phyloP scores from a whole-genome alignment of 495 filamentous ascomycete genomes.

The Hypoxylon fragiforme region DNA sequence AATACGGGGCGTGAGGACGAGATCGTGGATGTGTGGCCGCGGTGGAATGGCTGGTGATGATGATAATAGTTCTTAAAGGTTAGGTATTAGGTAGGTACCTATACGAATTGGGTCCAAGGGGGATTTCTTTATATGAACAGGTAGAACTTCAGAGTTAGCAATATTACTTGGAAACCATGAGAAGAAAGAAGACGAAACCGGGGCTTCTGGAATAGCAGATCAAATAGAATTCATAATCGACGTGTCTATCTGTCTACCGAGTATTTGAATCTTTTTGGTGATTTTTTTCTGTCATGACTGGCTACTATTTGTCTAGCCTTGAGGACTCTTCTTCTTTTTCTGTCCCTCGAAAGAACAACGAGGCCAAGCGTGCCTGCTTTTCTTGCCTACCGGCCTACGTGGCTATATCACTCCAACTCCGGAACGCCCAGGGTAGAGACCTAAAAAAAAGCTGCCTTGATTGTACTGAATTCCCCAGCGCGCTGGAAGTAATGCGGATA shows the following conservation, averaged over 20 bases:
- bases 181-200: too few relatives aligned
- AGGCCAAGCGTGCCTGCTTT: constrained; percentile 11
- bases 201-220: too few relatives aligned
- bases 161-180: too few relatives aligned
- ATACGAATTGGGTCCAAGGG: too few relatives aligned
- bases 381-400: background rate
- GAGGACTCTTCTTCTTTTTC: background rate
- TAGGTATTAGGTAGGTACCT: too few relatives aligned
- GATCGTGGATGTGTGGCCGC: constrained; percentile 71
- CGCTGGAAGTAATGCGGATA: background rate
- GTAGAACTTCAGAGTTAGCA: too few relatives aligned
- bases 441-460: background rate
- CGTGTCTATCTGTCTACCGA: too few relatives aligned
- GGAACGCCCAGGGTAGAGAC: background rate
- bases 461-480: background rate
- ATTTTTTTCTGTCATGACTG: constrained; percentile 4
- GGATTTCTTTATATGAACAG: too few relatives aligned
- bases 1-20: constrained; percentile 54
- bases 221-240: too few relatives aligned
- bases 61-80: background rate
- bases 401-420: background rate
- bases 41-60: constrained; percentile 62
- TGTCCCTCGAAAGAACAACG: constrained; percentile 15
- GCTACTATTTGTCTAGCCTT: constrained; percentile 3
- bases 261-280: too few relatives aligned